These are phyloP conservation scores for Pleurotus tuber-regium DNA, from an alignment of 768 basidiomycete species.

Conservation along the genomic window DNA sequence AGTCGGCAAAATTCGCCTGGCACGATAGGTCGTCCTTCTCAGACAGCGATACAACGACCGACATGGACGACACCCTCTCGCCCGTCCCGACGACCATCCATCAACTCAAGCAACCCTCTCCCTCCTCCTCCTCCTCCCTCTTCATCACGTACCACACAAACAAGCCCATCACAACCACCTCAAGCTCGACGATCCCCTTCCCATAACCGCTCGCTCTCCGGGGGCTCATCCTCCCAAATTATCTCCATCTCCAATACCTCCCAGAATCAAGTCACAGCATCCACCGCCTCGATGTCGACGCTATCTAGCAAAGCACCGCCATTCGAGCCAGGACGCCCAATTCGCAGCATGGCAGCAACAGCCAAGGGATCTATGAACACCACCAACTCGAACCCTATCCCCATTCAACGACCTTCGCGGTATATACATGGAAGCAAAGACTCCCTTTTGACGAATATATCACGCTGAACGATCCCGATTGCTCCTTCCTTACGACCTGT, in stretches of 20 bases:
- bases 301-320: constrained; percentile 50
- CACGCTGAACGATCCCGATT: not conserved
- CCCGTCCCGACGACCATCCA: constrained; percentile 5
- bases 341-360: not conserved
- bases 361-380: not conserved
- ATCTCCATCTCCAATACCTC: not conserved
- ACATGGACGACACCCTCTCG: constrained; percentile 2
- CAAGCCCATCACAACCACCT: not conserved
- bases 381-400: not conserved
- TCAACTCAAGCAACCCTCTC: not conserved
- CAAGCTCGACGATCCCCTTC: not conserved
- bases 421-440: constrained; percentile 3
- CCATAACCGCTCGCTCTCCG: constrained; percentile 1
- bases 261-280: constrained; percentile 6
- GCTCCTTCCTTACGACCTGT: too few relatives aligned
- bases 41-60: constrained; percentile 15
- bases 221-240: not conserved
- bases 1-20: constrained; percentile 17
- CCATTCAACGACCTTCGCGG: constrained; percentile 3
- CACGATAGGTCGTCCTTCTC: constrained; percentile 19
- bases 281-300: constrained; percentile 23
- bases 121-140: not conserved
- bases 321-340: constrained; percentile 40
- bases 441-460: not conserved
- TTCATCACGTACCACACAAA: not conserved